Percentiles rank a stretch among this genome's conserved stretches.
phyloP scores from a whole-genome alignment of 495 filamentous ascomycete species.

The Platismatia glauca region DNA sequence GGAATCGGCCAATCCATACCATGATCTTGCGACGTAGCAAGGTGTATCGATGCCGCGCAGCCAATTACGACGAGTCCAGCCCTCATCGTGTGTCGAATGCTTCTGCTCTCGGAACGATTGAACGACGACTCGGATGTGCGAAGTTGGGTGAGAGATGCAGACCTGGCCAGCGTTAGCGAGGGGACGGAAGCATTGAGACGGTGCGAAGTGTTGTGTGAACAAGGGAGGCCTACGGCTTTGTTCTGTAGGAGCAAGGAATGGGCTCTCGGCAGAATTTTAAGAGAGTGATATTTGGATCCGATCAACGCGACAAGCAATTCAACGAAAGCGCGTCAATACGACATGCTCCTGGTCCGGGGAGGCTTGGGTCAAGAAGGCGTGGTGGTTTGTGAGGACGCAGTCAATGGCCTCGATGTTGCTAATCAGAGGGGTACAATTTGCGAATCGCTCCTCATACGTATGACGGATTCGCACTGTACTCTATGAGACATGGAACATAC shows the following conservation, averaged over 20 bases:
- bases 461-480: no score
- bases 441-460: no score
- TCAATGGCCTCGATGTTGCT: background rate
- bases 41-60: slow-evolving; percentile 27
- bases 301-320: background rate
- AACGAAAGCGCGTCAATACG: slow-evolving; percentile 1
- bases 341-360: background rate
- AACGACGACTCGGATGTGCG: background rate
- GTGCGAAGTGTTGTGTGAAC: background rate
- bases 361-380: background rate
- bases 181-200: background rate
- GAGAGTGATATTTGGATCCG: background rate
- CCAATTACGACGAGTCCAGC: slow-evolving; percentile 23
- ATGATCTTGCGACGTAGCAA: slow-evolving; percentile 37
- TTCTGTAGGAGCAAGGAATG: background rate
- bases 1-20: slow-evolving; percentile 27
- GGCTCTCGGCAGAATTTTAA: background rate
- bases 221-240: background rate
- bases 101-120: slow-evolving; percentile 9
- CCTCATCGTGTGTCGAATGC: slow-evolving; percentile 34
- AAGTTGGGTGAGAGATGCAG: background rate
- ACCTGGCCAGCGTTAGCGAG: background rate
- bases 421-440: no score
- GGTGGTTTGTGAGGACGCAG: background rate
- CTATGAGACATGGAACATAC: no score